Evolutionary conservation across 2,329 filamentous ascomycete species (phyloP).

Genomic region (Ascochyta viciae-villosae): DNA sequence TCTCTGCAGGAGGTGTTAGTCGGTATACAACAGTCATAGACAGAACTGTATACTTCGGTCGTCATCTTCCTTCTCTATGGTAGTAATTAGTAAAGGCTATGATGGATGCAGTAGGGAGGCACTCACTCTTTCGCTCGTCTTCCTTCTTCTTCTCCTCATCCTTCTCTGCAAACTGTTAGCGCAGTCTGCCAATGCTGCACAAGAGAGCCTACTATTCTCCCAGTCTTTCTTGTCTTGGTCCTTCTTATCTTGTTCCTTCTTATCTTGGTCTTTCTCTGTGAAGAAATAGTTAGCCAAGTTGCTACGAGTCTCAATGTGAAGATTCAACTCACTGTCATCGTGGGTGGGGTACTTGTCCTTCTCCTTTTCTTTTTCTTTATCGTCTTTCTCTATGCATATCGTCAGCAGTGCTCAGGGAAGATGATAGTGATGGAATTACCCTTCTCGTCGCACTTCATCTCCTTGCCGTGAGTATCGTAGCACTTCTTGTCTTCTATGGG

Average conservation of each 20-base stretch:
- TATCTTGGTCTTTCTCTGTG: constrained; percentile 2
- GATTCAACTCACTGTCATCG: neutral
- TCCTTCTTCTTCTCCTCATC: constrained; percentile 6
- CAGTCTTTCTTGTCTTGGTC: constrained; percentile 1
- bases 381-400: neutral
- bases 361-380: neutral
- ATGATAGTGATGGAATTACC: neutral
- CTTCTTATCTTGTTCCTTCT: no score
- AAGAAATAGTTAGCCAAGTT: no score
- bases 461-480: neutral
- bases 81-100: neutral
- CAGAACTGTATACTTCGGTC: neutral
- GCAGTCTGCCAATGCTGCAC: no score
- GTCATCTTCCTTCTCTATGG: constrained; percentile 1
- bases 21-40: neutral
- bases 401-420: no score
- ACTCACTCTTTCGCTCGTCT: neutral
- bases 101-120: neutral
- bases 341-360: neutral
- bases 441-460: neutral
- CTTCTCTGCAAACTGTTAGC: constrained; percentile 4
- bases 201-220: neutral
- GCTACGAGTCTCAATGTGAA: neutral
- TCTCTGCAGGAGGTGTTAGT: neutral
- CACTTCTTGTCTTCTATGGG: neutral